Evolutionary conservation across 305 asterid species (phyloP), one percentile per base, ranked within the genome.

Genomic region (Solanum hybrid): DNA sequence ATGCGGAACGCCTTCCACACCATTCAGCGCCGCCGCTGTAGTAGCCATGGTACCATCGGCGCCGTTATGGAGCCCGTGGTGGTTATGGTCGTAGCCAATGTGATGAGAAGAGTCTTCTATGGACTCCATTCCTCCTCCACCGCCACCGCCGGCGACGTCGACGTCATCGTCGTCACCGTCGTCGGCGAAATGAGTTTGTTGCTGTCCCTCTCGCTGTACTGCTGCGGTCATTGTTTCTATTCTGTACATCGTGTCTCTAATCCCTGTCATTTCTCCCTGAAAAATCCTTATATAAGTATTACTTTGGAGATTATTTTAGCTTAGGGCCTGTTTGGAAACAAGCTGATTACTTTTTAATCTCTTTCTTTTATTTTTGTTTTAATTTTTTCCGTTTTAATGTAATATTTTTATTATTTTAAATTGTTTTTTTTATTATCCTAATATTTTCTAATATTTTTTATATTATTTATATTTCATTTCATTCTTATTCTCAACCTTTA

Each of bases 1-100:
- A 73, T 36, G 56, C 13, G 88, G n/a, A 71, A 89, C 14, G n/a
- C 84, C 88, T 20, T 36, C 88, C 64, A 88, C 34, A 64, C 80
- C 88, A 71, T 82, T 40, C 82, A 80, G 51, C 4, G 88, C 32
- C 46, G 71, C 69, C 1, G 26, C 38, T 9, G n/a, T 76, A 27
- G 36, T 29, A 73, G 79, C 88, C n/a, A 60, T 69, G 64, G 60
- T n/a, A 37, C 85, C 85, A 6, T 36, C 31, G 81, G 73, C 22
- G 27, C 85, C 40, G 78, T 84, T 32, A 38, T 82, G 88, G 34
- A 89, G 80, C 80, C 71, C 56, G 75, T 81, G 90, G 86, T 81
- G 66, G 86, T 38, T 38, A 17, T 80, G 72, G 36, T 89, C 90
- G 77, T 69, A 46, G 12, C 26, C 86, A 66, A 84, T 34, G 51